Evolutionary conservation across 345 rosid genomes (phyloP), one percentile per base, ranked within the genome.

Genomic region (Rhodamnia argentea): DNA sequence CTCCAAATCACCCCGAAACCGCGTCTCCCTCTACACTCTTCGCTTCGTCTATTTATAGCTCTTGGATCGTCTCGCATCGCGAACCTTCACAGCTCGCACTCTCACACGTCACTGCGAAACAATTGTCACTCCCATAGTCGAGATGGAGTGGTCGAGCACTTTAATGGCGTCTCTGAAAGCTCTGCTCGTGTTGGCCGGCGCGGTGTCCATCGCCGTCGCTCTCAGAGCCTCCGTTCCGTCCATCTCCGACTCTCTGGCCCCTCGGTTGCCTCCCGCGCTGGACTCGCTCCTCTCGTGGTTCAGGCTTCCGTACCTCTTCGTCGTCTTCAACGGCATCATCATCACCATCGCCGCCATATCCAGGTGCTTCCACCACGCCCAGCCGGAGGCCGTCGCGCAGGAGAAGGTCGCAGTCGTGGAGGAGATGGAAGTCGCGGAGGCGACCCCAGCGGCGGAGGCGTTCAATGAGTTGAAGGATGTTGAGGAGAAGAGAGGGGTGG

Each of bases 251-350:
- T 82, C 91, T 85, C 88, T 92, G 20, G 83, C 85, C 12, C 85
- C 92, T 12, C 89, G 85, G 42, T 87, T 90, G 84, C 94, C 94
- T 5, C 60, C 74, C 7, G 4, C 91, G 5, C 91, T 92, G 93
- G 85, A 86, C 85, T 93, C 92, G 2, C 42, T 93, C 13, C 29
- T 86, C 40, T 85, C 93, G 5, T 95, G 93, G 96, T 91, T 91
- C 50, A 91, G 84, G 84, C 99, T 95, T 4, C 96, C 93, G 37
- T 92, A 94, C 86, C 90, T 93, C 12, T 94, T 90, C 87, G 50
- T 93, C 81, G 13, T 91, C 83, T 82, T 90, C 86, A 94, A 95
- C 83, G 88, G 84, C 78, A 94, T 96, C 83, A 94, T 95, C 91
- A 89, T 92, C 84, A 86, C 86, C 37, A 91, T 96, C 56, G 91